Base-by-base conservation (phyloP, 2,329 filamentous ascomycete genomes). In the Tetracladium maxilliforme region DNA sequence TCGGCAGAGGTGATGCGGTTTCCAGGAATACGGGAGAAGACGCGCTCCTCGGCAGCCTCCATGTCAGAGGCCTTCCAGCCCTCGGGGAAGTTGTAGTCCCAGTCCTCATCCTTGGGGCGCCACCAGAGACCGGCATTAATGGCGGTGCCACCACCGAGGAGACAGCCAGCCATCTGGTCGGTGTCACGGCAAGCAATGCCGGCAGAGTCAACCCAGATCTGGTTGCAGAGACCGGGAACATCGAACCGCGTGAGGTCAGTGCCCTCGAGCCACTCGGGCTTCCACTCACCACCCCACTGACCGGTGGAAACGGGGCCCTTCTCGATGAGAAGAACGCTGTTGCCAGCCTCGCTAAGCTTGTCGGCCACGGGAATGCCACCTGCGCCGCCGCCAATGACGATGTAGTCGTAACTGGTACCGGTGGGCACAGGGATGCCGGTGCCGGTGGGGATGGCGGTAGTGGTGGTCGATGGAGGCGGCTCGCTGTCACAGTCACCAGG, bases 131-230 rank as follows among this genome's bases (percentile, higher is more conserved):
- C 72, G 25, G 74, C 67, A 35, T 80, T 81, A 39, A 79, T 34
- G 6, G 43, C 42, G 12, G 43, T 42, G 18, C 42, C 41, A 28
- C 75, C 76, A 24, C 76, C 76, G 4, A 81, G 59, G 21, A 81
- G 58, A 33, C 76, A 81, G 10, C 73, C 76, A 9, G 72, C 70
- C 70, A 79, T 78, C 38, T 75, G 69, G 33, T 75, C 72, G n/a
- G 67, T 70, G 43, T n/a, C n/a, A 3, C 60, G 61, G 47, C 76
- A 81, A 18, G 68, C 64, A 36, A 78, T 69, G 15, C 70, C 71
- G 4, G 56, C 54, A 7, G 66, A 70, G 39, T n/a, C n/a, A n/a
- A n/a, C 50, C 64, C 70, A 77, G 35, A 81, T 76, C 47, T 78
- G 57, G 43, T 79, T 80, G 45, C 70, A 77, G 30, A 80, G 63